Evolutionary conservation across 1,139 yeast genomes (phyloP), one percentile per base, ranked within the genome.

Genomic region (Debaryomyces udenii): DNA sequence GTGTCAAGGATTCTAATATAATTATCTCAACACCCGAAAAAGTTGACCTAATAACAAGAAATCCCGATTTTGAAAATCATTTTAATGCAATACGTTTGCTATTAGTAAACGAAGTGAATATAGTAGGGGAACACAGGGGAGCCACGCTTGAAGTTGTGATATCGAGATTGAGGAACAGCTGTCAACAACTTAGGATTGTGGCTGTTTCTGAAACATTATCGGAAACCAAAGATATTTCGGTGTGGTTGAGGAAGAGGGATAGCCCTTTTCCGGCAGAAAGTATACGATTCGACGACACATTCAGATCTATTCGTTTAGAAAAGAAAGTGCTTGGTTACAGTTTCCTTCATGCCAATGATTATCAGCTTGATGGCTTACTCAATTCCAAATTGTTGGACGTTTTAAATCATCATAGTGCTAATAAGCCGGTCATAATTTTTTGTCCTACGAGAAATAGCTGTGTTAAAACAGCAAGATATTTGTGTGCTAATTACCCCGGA

Each of bases 11-110:
- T 20, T 66, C 77, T 3, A 70, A 73, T 37, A 62, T 79, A 3
- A 71, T 79, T 7, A 66, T 79, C 7, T 69, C 81, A 1, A 79
- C 83, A 0, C 82, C 83, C 2, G 83, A 79, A 53, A 78, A 78
- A 55, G 77, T 81, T 81, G 83, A 78, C 48, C 56, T 70, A 35
- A 55, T 77, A 39, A 75, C 82, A 0, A 61, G 82, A 45, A 66
- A 66, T 46, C 48, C 58, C 3, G 79, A 75, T 45, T 66, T 68
- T 41, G 48, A 58, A 3, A 63, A 56, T 27, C 45, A 74, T n/a
- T 64, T 76, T 36, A 64, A 61, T 13, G 48, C 66, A 30, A 60
- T 77, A 1, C 61, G 61, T 35, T 51, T 78, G 14, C 55, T 78
- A 16, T 47, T 79, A 11, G 64, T 78, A 15, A 82, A 78, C 58